Conservation (phyloP, 768 basidiomycete species). For the Panaeolus cyanescens region DNA sequence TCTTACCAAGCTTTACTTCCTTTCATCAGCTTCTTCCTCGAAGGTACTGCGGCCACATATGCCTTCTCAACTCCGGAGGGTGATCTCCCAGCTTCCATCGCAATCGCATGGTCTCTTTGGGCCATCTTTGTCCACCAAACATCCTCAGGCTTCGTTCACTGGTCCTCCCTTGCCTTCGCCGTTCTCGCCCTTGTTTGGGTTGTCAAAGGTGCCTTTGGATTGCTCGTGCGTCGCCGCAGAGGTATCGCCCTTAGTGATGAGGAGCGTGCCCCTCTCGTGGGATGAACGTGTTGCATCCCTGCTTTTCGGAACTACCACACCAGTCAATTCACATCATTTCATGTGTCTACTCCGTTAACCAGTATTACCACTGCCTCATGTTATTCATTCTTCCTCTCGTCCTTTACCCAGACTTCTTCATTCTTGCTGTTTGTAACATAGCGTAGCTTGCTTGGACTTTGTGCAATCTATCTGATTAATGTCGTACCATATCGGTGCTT, state of each 20-base stretch:
- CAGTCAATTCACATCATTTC: neutral
- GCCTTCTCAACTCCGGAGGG: conserved; percentile 90
- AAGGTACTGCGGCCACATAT: conserved; percentile 90
- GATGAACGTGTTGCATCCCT: conserved; percentile 12
- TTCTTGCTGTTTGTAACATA: neutral
- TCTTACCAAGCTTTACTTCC: conserved; percentile 5
- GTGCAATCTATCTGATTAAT: neutral
- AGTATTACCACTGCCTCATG: neutral
- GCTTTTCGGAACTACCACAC: neutral
- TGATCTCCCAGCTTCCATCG: conserved; percentile 89
- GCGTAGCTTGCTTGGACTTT: neutral
- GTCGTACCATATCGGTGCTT: neutral
- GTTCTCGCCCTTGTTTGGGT: conserved; percentile 86
- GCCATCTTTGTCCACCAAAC: conserved; percentile 85
- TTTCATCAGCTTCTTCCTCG: conserved; percentile 77
- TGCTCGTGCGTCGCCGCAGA: conserved; percentile 46
- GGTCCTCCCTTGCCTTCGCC: conserved; percentile 84
- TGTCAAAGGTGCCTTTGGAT: conserved; percentile 68
- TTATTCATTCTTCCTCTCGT: neutral
- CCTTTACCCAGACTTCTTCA: neutral
- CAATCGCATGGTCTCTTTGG: conserved; percentile 91
- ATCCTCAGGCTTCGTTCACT: conserved; percentile 80
- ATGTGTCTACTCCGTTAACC: neutral
- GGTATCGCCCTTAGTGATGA: conserved; percentile 76
- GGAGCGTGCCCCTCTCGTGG: conserved; percentile 84